Conservation (phyloP, 116 monocot genomes). For the Zostera marina region DNA sequence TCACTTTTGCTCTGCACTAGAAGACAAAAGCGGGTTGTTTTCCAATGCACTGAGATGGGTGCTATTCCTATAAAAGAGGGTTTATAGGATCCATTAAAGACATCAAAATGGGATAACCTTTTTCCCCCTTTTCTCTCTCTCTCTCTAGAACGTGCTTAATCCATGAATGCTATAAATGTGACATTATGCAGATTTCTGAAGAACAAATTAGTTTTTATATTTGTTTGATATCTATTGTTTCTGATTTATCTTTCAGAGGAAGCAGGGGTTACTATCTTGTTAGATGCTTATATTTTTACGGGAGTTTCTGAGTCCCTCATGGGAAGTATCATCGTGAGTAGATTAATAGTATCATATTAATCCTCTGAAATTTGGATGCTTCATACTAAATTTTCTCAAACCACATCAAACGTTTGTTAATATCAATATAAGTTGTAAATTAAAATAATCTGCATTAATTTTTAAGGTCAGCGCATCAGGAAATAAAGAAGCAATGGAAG, state of each 20-base stretch:
- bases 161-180: neutral
- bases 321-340: constrained; percentile 55
- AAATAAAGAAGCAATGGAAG: constrained; percentile 20
- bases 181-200: neutral
- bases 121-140: too few relatives aligned
- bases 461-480: constrained; percentile 37
- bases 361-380: neutral
- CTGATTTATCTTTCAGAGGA: constrained; percentile 1
- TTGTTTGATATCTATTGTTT: neutral
- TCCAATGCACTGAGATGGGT: too few relatives aligned
- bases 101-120: too few relatives aligned
- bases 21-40: neutral
- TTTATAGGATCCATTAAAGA: too few relatives aligned
- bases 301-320: constrained; percentile 34
- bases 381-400: neutral
- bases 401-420: neutral
- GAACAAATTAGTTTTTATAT: neutral
- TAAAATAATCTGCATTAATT: neutral
- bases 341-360: neutral
- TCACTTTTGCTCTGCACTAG: too few relatives aligned
- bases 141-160: too few relatives aligned
- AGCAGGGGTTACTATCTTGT: constrained; percentile 13
- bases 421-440: neutral
- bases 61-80: too few relatives aligned
- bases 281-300: constrained; percentile 46